Percentiles rank a stretch among this genome's conserved stretches.
These are phyloP conservation scores for Bocquillonia castaneifolia DNA, from an alignment of 441 rosid species.

Conservation along the genomic window DNA sequence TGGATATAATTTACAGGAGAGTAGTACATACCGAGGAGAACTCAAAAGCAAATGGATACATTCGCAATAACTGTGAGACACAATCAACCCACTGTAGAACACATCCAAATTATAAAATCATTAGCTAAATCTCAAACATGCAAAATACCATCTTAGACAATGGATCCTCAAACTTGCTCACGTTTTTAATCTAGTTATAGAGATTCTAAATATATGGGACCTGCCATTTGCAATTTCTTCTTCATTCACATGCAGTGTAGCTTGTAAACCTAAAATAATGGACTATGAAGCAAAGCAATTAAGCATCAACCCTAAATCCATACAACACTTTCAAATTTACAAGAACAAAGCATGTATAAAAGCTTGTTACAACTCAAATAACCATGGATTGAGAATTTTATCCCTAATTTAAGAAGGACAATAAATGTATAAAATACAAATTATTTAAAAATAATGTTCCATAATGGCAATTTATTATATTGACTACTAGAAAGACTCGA, in stretches of 20 bases:
- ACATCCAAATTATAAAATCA: conserved; percentile 21
- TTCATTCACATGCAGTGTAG: neutral
- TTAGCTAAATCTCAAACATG: neutral
- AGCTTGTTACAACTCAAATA: no score
- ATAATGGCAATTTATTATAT: neutral
- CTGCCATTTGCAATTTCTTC: neutral
- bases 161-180: conserved; percentile 2
- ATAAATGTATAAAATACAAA: neutral
- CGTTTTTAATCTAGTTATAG: no score
- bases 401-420: neutral
- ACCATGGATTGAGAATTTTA: no score
- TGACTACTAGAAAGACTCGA: neutral
- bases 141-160: neutral
- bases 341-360: no score
- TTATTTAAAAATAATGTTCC: neutral
- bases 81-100: conserved; percentile 98
- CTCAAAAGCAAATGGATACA: conserved; percentile 97
- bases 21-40: conserved; percentile 77
- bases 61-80: conserved; percentile 79
- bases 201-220: neutral
- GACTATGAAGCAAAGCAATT: neutral
- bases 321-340: no score
- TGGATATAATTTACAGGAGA: conserved; percentile 9
- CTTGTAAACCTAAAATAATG: neutral
- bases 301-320: neutral